phyloP scores from a whole-genome alignment of 2,329 filamentous ascomycete species.

The Talaromyces marneffei region DNA sequence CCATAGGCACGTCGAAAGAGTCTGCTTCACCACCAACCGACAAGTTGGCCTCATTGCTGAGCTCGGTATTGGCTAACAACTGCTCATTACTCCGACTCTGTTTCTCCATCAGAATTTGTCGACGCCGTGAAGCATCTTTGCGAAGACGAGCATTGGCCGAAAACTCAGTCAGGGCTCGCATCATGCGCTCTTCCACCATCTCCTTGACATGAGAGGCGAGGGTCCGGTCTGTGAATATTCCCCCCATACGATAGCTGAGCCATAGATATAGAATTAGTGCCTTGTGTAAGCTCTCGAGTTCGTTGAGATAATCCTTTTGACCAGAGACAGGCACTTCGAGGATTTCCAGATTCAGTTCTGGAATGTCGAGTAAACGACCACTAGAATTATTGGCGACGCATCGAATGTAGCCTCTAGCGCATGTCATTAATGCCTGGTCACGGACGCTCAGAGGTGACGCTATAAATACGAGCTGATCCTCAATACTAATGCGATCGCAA shows the following conservation, averaged over 20 bases:
- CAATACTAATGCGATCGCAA: slow-evolving; percentile 59
- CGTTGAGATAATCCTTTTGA: slow-evolving; percentile 54
- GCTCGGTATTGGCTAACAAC: slow-evolving; percentile 21
- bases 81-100: slow-evolving; percentile 27
- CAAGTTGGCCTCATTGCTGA: background rate
- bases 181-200: slow-evolving; percentile 71
- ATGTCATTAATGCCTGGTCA: slow-evolving; percentile 35
- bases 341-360: slow-evolving; percentile 63
- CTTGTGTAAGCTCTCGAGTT: slow-evolving; percentile 74
- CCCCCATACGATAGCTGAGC: slow-evolving; percentile 83
- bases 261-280: slow-evolving; percentile 81
- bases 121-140: slow-evolving; percentile 33
- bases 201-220: slow-evolving; percentile 74
- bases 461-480: slow-evolving; percentile 71
- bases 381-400: slow-evolving; percentile 63
- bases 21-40: background rate
- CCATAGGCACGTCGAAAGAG: slow-evolving; percentile 3
- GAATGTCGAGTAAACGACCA: slow-evolving; percentile 66
- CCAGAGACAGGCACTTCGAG: slow-evolving; percentile 54
- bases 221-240: slow-evolving; percentile 68
- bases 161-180: slow-evolving; percentile 55
- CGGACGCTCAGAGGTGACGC: slow-evolving; percentile 61
- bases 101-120: slow-evolving; percentile 34
- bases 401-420: slow-evolving; percentile 60
- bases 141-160: slow-evolving; percentile 41